Evolutionary conservation across 805 yeast species (phyloP), one percentile per base, ranked within the genome.

Genomic region (Sporopachydermia lactativora): DNA sequence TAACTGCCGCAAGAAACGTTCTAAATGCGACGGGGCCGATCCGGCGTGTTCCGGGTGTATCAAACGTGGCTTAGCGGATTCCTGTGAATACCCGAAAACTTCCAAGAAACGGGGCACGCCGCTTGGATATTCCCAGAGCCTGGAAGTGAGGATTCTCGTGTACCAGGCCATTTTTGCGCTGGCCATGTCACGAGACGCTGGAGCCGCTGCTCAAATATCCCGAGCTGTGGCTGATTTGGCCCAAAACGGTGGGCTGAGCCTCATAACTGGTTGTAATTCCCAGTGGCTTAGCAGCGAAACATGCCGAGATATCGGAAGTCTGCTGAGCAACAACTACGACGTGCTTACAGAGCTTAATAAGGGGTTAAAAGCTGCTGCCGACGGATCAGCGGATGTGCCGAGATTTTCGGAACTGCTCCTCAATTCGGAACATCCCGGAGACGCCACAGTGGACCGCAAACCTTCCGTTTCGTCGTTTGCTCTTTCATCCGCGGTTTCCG

Each of bases 311-410:
- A 41, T 41, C 39, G 14, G 45, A 42, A 42, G 37, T 41, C n/a
- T 42, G 36, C 46, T 17, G 28, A 58, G 48, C n/a, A n/a, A n/a
- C n/a, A n/a, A n/a, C n/a, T n/a, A 24, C 31, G 31, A 24, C n/a
- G 31, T 24, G 8, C n/a, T 24, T 8, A 24, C 31, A 8, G 31
- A 24, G 31, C 8, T 24, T n/a, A 24, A 24, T n/a, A 24, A 24
- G n/a, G n/a, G n/a, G 13, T 24, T 24, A 8, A 24, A 24, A 24
- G n/a, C 31, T 24, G 31, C n/a, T 8, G 31, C n/a, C 8, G 31
- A 24, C n/a, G n/a, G n/a, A n/a, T n/a, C n/a, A n/a, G n/a, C n/a
- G n/a, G n/a, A n/a, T n/a, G n/a, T n/a, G n/a, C n/a, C n/a, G n/a
- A n/a, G n/a, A n/a, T n/a, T n/a, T n/a, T n/a, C n/a, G n/a, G n/a